Evolutionary conservation across 805 yeast genomes (phyloP), one percentile per base, ranked within the genome.

Genomic region (Metschnikowia henanensis): DNA sequence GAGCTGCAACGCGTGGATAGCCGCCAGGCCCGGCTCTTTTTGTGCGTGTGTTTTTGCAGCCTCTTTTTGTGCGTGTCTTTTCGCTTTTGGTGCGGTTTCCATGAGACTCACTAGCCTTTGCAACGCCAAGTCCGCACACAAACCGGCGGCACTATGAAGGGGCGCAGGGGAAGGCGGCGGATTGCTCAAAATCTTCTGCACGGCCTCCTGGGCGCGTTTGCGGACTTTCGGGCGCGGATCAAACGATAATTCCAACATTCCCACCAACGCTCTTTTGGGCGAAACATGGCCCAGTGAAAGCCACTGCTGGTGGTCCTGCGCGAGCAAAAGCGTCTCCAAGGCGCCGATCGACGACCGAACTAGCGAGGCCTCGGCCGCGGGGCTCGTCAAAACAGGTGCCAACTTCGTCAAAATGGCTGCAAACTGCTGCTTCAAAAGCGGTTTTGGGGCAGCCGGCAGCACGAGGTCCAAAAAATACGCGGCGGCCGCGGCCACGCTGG

Each of bases 191-290:
- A 94, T 70, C 3, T 72, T 75, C 37, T 75, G 67, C n/a, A 94
- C 75, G 2, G 97, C 87, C 45, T 94, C 99, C 57, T 83, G 85
- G 1, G 98, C 96, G 71, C 97, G 84, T 77, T 86, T 88, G 63
- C 99, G 81, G 10, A 94, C 95, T 58, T 94, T 94, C 29, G 99
- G 99, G 60, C 98, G 80, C 35, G 86, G 84, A 64, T 94, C 97
- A 33, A 87, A 67, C 0, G 92, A 80, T 49, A 89, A 73, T 61
- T 87, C 89, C 46, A 91, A 66, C 46, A 91, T 65, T 35, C 92
- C 96, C 30, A 77, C 75, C 46, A 90, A 67, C 33, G 94, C 96
- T 72, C 95, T 79, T 59, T 77, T 80, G 39, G 97, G 96, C n/a
- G 86, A 79, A 30, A 80, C 76, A 72, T 72, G 50, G 64, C 77